phyloP scores from a whole-genome alignment of 495 filamentous ascomycete genomes.

The Hapsidospora chrysogenum region DNA sequence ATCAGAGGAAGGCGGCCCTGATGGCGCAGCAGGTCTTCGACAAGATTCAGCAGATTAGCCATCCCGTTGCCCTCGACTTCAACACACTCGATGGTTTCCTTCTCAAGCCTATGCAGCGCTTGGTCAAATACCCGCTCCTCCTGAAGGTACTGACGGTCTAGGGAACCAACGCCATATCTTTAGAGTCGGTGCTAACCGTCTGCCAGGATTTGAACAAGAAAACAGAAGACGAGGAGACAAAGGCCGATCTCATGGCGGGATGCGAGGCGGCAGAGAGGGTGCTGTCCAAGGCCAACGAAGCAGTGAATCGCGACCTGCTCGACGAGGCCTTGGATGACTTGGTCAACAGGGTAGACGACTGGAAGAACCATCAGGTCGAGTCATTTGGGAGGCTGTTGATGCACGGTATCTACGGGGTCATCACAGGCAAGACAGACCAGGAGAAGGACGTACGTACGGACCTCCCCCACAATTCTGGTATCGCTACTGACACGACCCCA shows the following conservation, averaged over 20 bases:
- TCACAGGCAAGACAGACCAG: constrained; percentile 70
- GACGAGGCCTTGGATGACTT: constrained; percentile 67
- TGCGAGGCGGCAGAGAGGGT: constrained; percentile 62
- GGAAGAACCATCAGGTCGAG: constrained; percentile 84
- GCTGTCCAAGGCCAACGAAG: constrained; percentile 71
- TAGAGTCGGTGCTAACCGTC: constrained; percentile 3
- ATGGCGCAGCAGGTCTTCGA: constrained; percentile 44
- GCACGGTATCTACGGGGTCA: constrained; percentile 83
- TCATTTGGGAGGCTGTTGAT: constrained; percentile 79
- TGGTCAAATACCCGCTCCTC: constrained; percentile 86
- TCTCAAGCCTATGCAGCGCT: constrained; percentile 87
- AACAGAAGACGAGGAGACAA: constrained; percentile 50
- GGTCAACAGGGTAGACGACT: constrained; percentile 77
- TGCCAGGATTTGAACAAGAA: constrained; percentile 72
- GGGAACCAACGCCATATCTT: too few species aligned
- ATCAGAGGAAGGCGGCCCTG: constrained; percentile 57
- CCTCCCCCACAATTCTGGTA: constrained; percentile 1
- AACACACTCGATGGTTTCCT: constrained; percentile 73
- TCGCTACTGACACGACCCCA: too few species aligned
- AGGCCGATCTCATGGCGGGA: constrained; percentile 49
- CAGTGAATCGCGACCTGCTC: constrained; percentile 72
- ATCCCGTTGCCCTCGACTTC: constrained; percentile 39
- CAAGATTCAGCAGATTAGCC: constrained; percentile 35
- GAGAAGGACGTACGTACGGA: constrained; percentile 61
- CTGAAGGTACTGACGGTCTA: too few species aligned